Evolutionary conservation across 2,329 filamentous ascomycete species (phyloP).

Genomic region (Arthrobotrys pseudoclavata): DNA sequence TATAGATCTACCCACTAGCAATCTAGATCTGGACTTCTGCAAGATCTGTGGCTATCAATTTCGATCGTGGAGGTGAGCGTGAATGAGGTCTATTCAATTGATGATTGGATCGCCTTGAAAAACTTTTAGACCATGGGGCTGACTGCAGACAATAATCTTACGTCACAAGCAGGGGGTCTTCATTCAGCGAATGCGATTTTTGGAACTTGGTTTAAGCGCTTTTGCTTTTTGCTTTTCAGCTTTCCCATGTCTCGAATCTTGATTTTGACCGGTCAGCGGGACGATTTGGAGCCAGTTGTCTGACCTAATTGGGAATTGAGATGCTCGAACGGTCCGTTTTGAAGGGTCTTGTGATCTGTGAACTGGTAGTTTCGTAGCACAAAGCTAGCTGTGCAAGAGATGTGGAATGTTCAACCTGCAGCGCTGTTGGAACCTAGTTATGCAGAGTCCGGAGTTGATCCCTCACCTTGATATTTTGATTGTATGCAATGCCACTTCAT

Average conservation of each 20-base stretch:
- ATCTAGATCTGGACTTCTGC: no score
- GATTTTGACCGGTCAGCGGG: not conserved
- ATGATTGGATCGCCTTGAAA: not conserved
- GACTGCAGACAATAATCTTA: not conserved
- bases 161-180: not conserved
- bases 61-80: not conserved
- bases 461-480: not conserved
- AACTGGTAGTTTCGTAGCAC: not conserved
- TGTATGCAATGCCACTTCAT: not conserved
- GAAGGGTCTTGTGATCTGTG: not conserved
- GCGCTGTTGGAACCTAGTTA: not conserved
- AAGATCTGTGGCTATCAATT: no score
- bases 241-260: not conserved
- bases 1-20: no score
- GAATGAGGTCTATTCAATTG: not conserved
- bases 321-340: not conserved
- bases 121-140: not conserved
- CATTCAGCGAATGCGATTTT: no score
- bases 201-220: not conserved
- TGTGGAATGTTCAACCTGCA: not conserved
- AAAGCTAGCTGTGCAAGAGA: not conserved
- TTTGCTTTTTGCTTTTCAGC: not conserved
- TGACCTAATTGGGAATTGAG: not conserved
- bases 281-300: not conserved
- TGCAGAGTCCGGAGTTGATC: not conserved